Evolutionary conservation across 2,329 filamentous ascomycete species (phyloP).

Genomic region (Xylaria sp.): DNA sequence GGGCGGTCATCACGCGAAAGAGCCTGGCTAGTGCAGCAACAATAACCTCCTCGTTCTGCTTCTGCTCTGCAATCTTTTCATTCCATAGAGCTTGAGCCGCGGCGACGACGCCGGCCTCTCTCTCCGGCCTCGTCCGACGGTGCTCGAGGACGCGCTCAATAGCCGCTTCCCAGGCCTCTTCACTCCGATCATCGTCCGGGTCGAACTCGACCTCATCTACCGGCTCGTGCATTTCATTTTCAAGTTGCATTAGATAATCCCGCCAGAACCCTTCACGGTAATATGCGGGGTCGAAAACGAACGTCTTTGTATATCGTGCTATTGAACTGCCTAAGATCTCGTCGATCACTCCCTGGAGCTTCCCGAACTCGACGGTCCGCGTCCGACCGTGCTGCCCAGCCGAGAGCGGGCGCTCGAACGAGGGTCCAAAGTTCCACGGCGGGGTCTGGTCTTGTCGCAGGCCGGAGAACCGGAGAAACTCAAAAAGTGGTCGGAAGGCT

Average conservation of each 20-base stretch:
- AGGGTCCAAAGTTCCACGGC: constrained; percentile 23
- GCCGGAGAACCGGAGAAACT: constrained; percentile 31
- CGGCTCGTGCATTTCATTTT: constrained; percentile 30
- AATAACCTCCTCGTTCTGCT: constrained; percentile 18
- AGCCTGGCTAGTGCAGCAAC: constrained; percentile 22
- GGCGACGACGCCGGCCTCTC: constrained; percentile 14
- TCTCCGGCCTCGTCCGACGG: constrained; percentile 23
- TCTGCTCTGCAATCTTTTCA: constrained; percentile 21
- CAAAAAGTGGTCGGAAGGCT: constrained; percentile 33
- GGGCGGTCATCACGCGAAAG: constrained; percentile 18
- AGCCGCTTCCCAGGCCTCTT: constrained; percentile 15
- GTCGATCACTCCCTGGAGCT: constrained; percentile 26
- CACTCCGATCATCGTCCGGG: constrained; percentile 3
- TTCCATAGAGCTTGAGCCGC: constrained; percentile 22
- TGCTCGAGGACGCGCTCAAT: constrained; percentile 17
- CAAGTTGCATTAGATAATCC: constrained; percentile 27
- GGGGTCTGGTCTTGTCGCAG: constrained; percentile 19
- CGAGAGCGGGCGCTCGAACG: constrained; percentile 6
- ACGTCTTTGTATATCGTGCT: constrained; percentile 25
- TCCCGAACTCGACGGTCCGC: constrained; percentile 31
- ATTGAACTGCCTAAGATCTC: constrained; percentile 31
- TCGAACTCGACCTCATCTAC: constrained; percentile 26
- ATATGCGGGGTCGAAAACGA: constrained; percentile 38
- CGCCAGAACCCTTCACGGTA: constrained; percentile 34
- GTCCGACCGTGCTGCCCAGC: constrained; percentile 21